phyloP scores from a whole-genome alignment of 306 rosid species.

The Citrullus colocynthis region DNA sequence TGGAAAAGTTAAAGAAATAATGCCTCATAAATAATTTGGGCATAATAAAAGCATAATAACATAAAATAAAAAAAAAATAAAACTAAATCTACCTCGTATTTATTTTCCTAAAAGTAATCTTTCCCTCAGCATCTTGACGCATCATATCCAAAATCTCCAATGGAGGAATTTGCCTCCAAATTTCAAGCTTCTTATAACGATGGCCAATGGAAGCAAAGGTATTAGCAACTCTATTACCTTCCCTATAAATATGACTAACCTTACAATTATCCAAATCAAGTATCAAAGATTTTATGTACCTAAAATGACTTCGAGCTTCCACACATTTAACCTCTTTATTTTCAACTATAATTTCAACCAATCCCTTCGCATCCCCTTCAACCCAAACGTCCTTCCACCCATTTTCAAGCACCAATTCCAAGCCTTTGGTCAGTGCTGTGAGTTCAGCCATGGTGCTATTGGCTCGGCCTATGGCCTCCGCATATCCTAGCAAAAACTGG shows the following conservation, averaged over 20 bases:
- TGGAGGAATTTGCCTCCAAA: constrained; percentile 47
- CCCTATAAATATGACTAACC: constrained; percentile 47
- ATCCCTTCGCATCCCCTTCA: constrained; percentile 56
- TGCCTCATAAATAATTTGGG: neutral
- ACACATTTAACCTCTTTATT: constrained; percentile 31
- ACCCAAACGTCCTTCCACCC: constrained; percentile 69
- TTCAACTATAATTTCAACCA: constrained; percentile 39
- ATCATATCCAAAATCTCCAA: constrained; percentile 28
- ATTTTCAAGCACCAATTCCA: constrained; percentile 52
- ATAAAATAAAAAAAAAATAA: neutral
- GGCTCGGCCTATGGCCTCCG: constrained; percentile 52
- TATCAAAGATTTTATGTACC: constrained; percentile 30
- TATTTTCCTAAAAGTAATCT: constrained; percentile 37
- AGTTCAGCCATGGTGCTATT: constrained; percentile 53
- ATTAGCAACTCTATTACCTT: constrained; percentile 62
- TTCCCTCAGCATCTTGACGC: constrained; percentile 61
- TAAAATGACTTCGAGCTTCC: constrained; percentile 32
- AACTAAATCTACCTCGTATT: neutral
- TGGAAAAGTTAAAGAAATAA: neutral
- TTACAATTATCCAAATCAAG: constrained; percentile 23
- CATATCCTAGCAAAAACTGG: constrained; percentile 57
- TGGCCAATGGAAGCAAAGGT: constrained; percentile 60
- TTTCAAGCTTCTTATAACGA: constrained; percentile 24
- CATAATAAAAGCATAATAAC: neutral
- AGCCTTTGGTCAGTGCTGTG: constrained; percentile 41